Base-by-base conservation (phyloP, 257 asterid species). In the Oldenlandia corymbosa region DNA sequence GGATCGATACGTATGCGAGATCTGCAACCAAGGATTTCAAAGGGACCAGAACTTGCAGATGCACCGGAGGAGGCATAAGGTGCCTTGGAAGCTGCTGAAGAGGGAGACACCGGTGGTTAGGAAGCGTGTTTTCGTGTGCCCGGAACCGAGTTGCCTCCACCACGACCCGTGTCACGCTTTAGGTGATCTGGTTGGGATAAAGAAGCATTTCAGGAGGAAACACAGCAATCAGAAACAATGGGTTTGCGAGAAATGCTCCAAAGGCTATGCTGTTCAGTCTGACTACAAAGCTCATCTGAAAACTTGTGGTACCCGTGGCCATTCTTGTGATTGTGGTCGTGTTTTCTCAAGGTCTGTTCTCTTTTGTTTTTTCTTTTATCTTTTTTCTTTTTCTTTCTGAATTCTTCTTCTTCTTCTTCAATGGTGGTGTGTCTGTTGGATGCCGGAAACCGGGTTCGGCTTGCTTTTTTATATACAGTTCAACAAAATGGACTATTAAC, bases 11-110 rank as follows among this genome's bases (percentile, higher is more conserved):
- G 92, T 90, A 13, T 90, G 97, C 31, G 97, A 90, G 96, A 90
- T 90, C 89, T 90, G 97, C 81, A 88, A 81, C 73, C 95, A 88
- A 46, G 96, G 96, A 17, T 91, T 91, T 68, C 98, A 88, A 59
- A 81, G 96, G 1, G 98, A 91, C 71, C 98, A 91, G 75, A 91
- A 91, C 65, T 71, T 91, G 54, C 96, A 91, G 88, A 91, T 91
- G 98, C 98, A 91, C 46, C 61, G 96, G 53, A 76, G 95, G 0
- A 31, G 96, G 50, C 98, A 88, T 58, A 91, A 91, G 62, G 98
- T 91, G 7, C 96, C 98, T 18, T 91, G 98, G 98, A 91, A 91
- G 78, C 37, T 91, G 34, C 83, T 88, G 18, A 91, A 91, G 81
- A 72, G 97, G 5, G 97, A 91, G 50, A 77, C 75, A 0, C 83